These are phyloP conservation scores for Penicillium samsonianum DNA, from an alignment of 495 filamentous ascomycete genomes.

Conservation along the genomic window DNA sequence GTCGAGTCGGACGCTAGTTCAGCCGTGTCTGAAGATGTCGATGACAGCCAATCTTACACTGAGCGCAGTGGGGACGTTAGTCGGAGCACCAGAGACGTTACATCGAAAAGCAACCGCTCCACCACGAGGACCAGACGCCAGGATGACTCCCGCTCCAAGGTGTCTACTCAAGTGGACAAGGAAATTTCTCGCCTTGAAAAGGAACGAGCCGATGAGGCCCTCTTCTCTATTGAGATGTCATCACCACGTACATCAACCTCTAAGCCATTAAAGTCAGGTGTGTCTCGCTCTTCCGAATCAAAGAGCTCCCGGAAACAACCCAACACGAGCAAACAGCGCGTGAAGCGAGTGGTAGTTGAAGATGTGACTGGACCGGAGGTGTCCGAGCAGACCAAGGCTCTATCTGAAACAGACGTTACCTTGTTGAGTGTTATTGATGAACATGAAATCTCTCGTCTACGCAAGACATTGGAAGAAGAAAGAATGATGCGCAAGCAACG, in stretches of 20 bases:
- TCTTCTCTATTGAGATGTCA: slow-evolving; percentile 46
- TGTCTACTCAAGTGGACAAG: slow-evolving; percentile 46
- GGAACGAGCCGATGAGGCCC: slow-evolving; percentile 47
- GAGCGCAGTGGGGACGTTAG: slow-evolving; percentile 35
- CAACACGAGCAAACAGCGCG: slow-evolving; percentile 47
- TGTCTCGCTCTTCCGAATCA: slow-evolving; percentile 22
- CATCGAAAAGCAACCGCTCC: slow-evolving; percentile 37
- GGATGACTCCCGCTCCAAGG: slow-evolving; percentile 36
- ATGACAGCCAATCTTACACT: slow-evolving; percentile 41
- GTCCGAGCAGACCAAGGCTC: slow-evolving; percentile 38
- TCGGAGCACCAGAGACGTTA: slow-evolving; percentile 39
- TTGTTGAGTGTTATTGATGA: slow-evolving; percentile 51
- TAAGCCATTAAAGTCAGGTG: slow-evolving; percentile 24
- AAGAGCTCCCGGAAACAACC: slow-evolving; percentile 34
- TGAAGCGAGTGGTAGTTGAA: slow-evolving; percentile 48
- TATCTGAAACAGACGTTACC: slow-evolving; percentile 40
- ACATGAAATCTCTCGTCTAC: slow-evolving; percentile 49
- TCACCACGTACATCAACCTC: slow-evolving; percentile 26
- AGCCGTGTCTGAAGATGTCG: slow-evolving; percentile 28
- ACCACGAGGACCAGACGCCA: slow-evolving; percentile 32
- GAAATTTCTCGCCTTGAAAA: slow-evolving; percentile 47
- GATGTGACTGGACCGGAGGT: slow-evolving; percentile 40
- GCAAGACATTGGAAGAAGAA: slow-evolving; percentile 53
- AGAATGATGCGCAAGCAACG: slow-evolving; percentile 49
- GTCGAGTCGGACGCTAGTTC: slow-evolving; percentile 33